Evolutionary conservation across 1,284 basidiomycete genomes (phyloP).

Genomic region (Trichosporon faecale): DNA sequence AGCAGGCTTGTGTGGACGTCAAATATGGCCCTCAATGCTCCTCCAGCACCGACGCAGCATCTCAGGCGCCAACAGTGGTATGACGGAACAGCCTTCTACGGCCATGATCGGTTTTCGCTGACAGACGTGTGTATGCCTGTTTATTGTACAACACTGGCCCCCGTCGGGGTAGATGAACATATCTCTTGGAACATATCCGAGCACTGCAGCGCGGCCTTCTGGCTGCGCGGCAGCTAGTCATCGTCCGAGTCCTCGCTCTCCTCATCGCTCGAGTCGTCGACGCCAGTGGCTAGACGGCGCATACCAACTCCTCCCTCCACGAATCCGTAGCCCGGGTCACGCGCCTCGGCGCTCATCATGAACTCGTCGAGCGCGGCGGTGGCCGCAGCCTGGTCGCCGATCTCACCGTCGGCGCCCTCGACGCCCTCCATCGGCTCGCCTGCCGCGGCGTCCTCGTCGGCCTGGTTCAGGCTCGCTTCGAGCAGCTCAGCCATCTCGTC

Average conservation of each 20-base stretch:
- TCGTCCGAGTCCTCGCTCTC: slow-evolving; percentile 37
- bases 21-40: no score
- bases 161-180: not conserved
- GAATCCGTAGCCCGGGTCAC: slow-evolving; percentile 10
- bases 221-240: no score
- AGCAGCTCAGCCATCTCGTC: slow-evolving; percentile 44
- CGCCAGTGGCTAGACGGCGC: slow-evolving; percentile 35
- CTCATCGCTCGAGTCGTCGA: slow-evolving; percentile 27
- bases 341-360: not conserved
- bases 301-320: slow-evolving; percentile 44
- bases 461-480: slow-evolving; percentile 35
- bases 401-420: slow-evolving; percentile 4
- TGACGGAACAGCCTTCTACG: no score
- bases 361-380: slow-evolving; percentile 13
- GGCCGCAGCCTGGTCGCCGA: slow-evolving; percentile 5
- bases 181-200: not conserved
- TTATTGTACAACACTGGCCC: not conserved
- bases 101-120: no score
- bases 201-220: no score
- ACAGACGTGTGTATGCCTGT: no score
- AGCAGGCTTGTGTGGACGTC: no score
- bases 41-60: no score
- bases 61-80: no score
- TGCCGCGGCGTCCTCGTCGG: slow-evolving; percentile 45
- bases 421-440: not conserved